Evolutionary conservation across 129 eudicot species (phyloP).

Genomic region (Daucus carota): DH1_v3.0 NC_030388.2:27818001-27818500

Average conservation of each 20-base stretch:
- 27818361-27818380: constrained; percentile 46
- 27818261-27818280: constrained; percentile 45
- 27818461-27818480: constrained; percentile 4
- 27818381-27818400: constrained; percentile 59
- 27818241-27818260: not conserved
- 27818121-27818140: not conserved
- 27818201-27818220: not conserved
- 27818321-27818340: constrained; percentile 45
- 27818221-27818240: not conserved
- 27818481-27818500: not conserved
- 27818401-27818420: constrained; percentile 51
- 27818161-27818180: not conserved
- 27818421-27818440: constrained; percentile 42
- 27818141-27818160: not conserved
- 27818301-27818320: constrained; percentile 55
- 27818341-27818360: constrained; percentile 42
- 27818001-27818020: constrained; percentile 7
- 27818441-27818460: not conserved
- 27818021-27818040: constrained; percentile 21
- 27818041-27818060: constrained; percentile 42
- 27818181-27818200: not conserved
- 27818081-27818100: constrained; percentile 50
- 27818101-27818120: not conserved
- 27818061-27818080: constrained; percentile 49
- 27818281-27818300: constrained; percentile 51